Conservation (phyloP, 1,284 basidiomycete genomes). For the Mixia osmundae region DNA sequence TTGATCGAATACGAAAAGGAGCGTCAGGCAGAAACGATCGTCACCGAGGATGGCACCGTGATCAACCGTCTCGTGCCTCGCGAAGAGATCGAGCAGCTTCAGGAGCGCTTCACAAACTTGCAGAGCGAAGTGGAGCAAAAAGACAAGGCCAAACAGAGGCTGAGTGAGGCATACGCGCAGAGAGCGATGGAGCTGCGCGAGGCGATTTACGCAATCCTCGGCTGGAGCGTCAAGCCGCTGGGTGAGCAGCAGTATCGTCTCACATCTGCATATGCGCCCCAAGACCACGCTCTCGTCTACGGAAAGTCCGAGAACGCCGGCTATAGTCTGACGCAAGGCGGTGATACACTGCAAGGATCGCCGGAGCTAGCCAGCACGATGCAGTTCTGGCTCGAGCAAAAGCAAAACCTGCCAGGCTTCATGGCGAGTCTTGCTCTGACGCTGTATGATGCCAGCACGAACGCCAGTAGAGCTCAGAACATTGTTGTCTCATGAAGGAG, state of each 20-base stretch:
- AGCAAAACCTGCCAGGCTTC: slow-evolving; percentile 13
- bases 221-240: slow-evolving; percentile 60
- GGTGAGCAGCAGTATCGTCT: slow-evolving; percentile 59
- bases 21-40: no score
- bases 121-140: slow-evolving; percentile 5
- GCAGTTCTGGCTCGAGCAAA: slow-evolving; percentile 15
- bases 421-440: slow-evolving; percentile 15
- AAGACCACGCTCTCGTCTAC: slow-evolving; percentile 20
- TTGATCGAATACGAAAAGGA: slow-evolving; percentile 43
- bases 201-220: slow-evolving; percentile 51
- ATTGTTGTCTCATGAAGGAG: background rate
- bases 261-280: slow-evolving; percentile 42
- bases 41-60: no score
- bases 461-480: slow-evolving; percentile 2
- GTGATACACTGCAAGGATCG: slow-evolving; percentile 10
- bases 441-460: slow-evolving; percentile 14
- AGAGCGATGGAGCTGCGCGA: slow-evolving; percentile 61
- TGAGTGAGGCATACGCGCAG: slow-evolving; percentile 30
- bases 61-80: no score
- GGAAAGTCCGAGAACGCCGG: no score
- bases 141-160: slow-evolving; percentile 5
- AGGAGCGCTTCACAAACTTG: slow-evolving; percentile 26
- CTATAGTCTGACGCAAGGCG: slow-evolving; percentile 2
- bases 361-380: slow-evolving; percentile 12
- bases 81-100: slow-evolving; percentile 41